Conservation (phyloP, 306 rosid genomes). For the Cicer yamashitae region DNA sequence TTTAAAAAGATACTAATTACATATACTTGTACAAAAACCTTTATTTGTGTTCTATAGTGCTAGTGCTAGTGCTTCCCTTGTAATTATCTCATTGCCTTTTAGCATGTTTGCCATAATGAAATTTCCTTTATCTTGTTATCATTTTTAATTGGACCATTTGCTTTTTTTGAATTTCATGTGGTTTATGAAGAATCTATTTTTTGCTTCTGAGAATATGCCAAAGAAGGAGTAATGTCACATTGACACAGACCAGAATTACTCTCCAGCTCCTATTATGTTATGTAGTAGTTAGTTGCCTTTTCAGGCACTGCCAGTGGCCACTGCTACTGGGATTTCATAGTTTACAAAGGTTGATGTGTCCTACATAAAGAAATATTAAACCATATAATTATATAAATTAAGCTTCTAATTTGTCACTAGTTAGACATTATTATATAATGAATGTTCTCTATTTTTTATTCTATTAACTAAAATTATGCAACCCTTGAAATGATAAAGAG, state of each 20-base stretch:
- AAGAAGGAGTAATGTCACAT: slow-evolving; percentile 39
- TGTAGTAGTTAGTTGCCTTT: slow-evolving; percentile 30
- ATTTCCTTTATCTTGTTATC: slow-evolving; percentile 32
- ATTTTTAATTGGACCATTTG: slow-evolving; percentile 25
- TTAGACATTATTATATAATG: slow-evolving; percentile 16
- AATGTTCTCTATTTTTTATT: slow-evolving; percentile 4
- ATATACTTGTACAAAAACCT: neutral
- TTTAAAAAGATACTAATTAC: neutral
- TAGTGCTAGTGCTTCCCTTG: slow-evolving; percentile 8
- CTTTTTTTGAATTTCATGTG: neutral
- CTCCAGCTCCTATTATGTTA: slow-evolving; percentile 45
- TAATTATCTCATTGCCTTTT: slow-evolving; percentile 26
- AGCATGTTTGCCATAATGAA: slow-evolving; percentile 41
- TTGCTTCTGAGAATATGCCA: slow-evolving; percentile 47
- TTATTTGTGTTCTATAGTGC: slow-evolving; percentile 3
- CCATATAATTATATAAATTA: slow-evolving; percentile 13
- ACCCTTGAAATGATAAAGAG: neutral
- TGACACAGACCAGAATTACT: slow-evolving; percentile 37
- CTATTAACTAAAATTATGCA: neutral
- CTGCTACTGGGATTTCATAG: slow-evolving; percentile 34
- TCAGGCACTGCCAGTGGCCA: slow-evolving; percentile 25
- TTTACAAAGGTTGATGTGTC: slow-evolving; percentile 25
- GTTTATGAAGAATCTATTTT: slow-evolving; percentile 41
- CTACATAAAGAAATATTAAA: neutral
- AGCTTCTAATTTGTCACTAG: slow-evolving; percentile 41